These are phyloP conservation scores for Colletotrichum sp. DNA, from an alignment of 2,329 filamentous ascomycete species.

Conservation along the genomic window DNA sequence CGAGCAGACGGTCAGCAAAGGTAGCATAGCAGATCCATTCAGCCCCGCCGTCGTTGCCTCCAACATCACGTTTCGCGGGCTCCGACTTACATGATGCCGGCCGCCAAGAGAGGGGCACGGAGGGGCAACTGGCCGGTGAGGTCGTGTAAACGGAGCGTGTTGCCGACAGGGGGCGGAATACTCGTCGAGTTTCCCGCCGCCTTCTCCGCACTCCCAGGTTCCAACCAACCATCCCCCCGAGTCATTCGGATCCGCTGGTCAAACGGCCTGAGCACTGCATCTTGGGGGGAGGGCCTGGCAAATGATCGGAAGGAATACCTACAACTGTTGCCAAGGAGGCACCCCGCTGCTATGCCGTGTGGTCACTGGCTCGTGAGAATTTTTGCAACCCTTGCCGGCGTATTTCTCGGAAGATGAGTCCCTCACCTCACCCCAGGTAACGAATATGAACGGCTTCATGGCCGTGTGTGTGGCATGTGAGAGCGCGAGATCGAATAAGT, in stretches of 20 bases:
- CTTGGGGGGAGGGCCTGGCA: neutral
- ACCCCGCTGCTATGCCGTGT: neutral
- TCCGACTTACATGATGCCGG: neutral
- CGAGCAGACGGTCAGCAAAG: neutral
- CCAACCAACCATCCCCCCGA: neutral
- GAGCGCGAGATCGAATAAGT: neutral
- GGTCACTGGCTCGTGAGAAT: neutral
- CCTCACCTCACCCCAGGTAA: neutral
- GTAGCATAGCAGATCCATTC: neutral
- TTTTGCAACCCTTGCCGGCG: neutral
- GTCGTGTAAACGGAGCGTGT: neutral
- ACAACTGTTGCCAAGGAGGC: neutral
- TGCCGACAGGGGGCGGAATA: constrained; percentile 5
- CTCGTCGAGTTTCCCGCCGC: constrained; percentile 11
- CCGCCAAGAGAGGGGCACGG: constrained; percentile 14
- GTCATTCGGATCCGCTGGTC: neutral
- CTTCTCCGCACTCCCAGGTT: neutral
- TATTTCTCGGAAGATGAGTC: constrained; percentile 2
- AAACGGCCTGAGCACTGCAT: neutral
- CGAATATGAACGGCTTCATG: neutral
- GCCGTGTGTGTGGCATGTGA: neutral
- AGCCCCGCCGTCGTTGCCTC: neutral
- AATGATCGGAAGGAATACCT: neutral
- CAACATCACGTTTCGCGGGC: neutral
- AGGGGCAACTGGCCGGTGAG: neutral